Base-by-base conservation (phyloP, 2,329 filamentous ascomycete species). In the Fusarium coffeatum region DNA sequence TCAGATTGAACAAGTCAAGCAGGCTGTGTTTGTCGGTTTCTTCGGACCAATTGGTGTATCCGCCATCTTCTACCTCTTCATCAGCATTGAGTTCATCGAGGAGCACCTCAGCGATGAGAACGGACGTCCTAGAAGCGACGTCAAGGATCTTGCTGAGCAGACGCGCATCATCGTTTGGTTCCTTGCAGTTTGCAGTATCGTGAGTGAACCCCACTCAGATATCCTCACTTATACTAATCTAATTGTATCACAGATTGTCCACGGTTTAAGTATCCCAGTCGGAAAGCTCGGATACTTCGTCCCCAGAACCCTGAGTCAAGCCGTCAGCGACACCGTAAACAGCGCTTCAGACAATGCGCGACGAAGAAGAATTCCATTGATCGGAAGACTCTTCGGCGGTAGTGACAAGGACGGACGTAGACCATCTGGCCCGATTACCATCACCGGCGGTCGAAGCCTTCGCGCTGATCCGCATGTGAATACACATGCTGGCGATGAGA, bases 21-120 rank as follows among this genome's bases (percentile, higher is more conserved):
- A 97, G 71, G 93, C 93, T 3, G 81, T 92, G 0, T 97, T 97
- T 75, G 92, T 96, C 10, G 94, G 94, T 1, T 97, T 97, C 82
- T 98, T 98, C 70, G 94, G 94, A 0, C 94, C 94, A 0, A 94
- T 98, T 59, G 94, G 95, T 5, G 94, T 97, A 3, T 93, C 92
- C 18, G 94, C 93, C 2, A 87, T 97, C 22, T 98, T 97, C 78
- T 97, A 98, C 77, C 85, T 98, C 8, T 97, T 94, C 75, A 84
- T 97, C 66, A 90, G 88, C 42, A 79, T 92, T 2, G 92, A 97
- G 25, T 97, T 94, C 65, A 83, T 98, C 20, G 51, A 80, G 78
- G 30, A 80, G 63, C 74, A 77, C 3, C 75, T 88, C n/a, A 87
- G 75, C 20, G 73, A 85, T 0, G 86, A 89, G 10, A 82, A 92